Evolutionary conservation across 768 basidiomycete genomes (phyloP).

Genomic region (Auricularia sp.): DNA sequence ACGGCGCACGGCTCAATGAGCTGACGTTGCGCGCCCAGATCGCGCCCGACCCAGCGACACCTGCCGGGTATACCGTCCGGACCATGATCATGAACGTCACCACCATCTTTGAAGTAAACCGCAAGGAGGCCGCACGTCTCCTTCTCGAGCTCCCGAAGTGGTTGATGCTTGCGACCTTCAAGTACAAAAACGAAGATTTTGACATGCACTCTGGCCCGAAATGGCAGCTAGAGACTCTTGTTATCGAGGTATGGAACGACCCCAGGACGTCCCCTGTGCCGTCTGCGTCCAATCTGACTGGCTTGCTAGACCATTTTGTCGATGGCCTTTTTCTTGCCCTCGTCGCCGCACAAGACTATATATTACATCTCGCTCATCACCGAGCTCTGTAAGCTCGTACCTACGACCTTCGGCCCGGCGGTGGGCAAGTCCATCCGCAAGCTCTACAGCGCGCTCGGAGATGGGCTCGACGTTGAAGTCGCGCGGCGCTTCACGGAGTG

Average conservation of each 20-base stretch:
- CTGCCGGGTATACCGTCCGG: constrained; percentile 71
- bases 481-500: constrained; percentile 81
- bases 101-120: constrained; percentile 88
- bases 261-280: not conserved
- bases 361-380: constrained; percentile 86
- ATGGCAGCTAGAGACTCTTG: constrained; percentile 81
- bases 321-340: constrained; percentile 65
- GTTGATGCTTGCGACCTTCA: constrained; percentile 76
- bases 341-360: constrained; percentile 62
- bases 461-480: constrained; percentile 80
- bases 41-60: constrained; percentile 63
- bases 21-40: constrained; percentile 34
- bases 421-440: constrained; percentile 92
- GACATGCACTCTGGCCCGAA: constrained; percentile 44
- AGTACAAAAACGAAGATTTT: constrained; percentile 35
- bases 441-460: constrained; percentile 66
- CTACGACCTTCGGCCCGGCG: constrained; percentile 85
- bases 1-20: not conserved
- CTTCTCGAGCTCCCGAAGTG: constrained; percentile 81
- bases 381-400: constrained; percentile 90
- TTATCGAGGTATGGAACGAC: constrained; percentile 56
- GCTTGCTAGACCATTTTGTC: constrained; percentile 55
- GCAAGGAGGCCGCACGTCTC: constrained; percentile 86
- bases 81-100: constrained; percentile 65
- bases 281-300: too few relatives aligned